Conservation (phyloP, 192 early-diverging fungal species). For the Coemansia sp. region DNA sequence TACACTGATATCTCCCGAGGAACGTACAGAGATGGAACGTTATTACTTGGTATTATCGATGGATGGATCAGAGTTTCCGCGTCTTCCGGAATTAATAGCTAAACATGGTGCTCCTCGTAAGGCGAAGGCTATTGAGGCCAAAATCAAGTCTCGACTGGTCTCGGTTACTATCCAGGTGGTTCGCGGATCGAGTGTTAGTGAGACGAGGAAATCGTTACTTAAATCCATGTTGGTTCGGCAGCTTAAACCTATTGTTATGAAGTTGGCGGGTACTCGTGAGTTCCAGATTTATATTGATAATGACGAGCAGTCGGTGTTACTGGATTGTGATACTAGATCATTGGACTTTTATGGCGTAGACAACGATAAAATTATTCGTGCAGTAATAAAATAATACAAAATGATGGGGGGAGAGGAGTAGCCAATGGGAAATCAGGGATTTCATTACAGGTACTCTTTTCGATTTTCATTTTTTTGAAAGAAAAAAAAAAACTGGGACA, state of each 20-base stretch:
- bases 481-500: background rate
- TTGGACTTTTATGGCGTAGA: conserved; percentile 40
- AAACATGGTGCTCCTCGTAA: background rate
- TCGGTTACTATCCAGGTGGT: background rate
- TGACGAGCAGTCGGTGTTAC: conserved; percentile 10
- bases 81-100: background rate
- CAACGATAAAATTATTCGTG: conserved; percentile 18
- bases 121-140: background rate
- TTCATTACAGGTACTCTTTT: background rate
- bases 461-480: background rate
- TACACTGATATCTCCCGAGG: conserved; percentile 15
- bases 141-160: background rate
- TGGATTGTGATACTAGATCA: conserved; percentile 33
- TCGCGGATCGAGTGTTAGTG: background rate
- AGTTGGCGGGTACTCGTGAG: conserved; percentile 22
- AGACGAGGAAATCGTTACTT: background rate
- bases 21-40: conserved; percentile 53
- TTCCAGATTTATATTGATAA: conserved; percentile 8
- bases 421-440: conserved; percentile 12
- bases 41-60: conserved; percentile 29
- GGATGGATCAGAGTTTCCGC: background rate
- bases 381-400: background rate
- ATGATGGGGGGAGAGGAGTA: background rate
- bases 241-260: conserved; percentile 24
- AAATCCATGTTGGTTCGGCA: conserved; percentile 43